These are phyloP conservation scores for Aspergillus nanangensis DNA, from an alignment of 495 filamentous ascomycete genomes.

Conservation along the genomic window DNA sequence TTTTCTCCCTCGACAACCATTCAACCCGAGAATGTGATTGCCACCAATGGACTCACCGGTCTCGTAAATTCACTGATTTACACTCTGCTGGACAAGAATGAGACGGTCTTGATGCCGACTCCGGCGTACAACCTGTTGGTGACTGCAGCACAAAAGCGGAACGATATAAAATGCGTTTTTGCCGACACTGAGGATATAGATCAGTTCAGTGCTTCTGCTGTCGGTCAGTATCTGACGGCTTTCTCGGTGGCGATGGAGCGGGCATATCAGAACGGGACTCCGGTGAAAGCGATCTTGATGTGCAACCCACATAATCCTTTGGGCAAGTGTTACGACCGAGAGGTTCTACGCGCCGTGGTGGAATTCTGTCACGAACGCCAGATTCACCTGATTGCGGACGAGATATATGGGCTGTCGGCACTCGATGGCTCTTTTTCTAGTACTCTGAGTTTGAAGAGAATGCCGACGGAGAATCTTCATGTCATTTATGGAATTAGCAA, in stretches of 20 bases:
- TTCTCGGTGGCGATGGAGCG: background rate
- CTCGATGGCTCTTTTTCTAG: background rate
- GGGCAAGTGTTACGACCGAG: background rate
- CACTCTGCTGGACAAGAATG: background rate
- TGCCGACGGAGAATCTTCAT: background rate
- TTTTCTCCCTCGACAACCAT: background rate
- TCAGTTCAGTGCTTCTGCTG: background rate
- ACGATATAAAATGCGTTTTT: background rate
- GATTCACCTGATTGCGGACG: slow-evolving; percentile 3
- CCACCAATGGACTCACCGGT: background rate
- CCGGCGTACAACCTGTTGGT: background rate
- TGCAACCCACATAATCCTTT: slow-evolving; percentile 5
- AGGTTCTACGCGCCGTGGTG: background rate
- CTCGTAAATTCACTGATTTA: background rate
- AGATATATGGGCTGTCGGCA: slow-evolving; percentile 1
- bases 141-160: background rate
- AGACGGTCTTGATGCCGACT: background rate
- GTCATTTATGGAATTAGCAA: background rate
- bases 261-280: background rate
- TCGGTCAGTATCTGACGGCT: background rate
- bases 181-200: background rate
- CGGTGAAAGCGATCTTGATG: background rate
- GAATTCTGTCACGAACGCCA: background rate
- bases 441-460: background rate
- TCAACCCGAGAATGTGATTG: background rate